Conservation (phyloP, 768 basidiomycete species). For the Leccinum variicolor region DNA sequence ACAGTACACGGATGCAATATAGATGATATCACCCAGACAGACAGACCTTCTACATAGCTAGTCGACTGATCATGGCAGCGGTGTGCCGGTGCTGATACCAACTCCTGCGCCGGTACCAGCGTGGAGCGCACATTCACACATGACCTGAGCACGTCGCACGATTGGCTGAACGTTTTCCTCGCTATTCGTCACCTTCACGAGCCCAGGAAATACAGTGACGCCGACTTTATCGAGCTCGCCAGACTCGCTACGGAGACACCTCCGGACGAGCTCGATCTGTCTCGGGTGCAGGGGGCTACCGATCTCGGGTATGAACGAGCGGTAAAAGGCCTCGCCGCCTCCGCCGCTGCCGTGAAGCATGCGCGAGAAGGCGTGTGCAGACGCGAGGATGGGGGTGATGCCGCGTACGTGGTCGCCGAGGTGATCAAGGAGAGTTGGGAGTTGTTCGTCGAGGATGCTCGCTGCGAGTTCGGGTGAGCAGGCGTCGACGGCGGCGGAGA, state of each 20-base stretch:
- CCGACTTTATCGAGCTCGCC: slow-evolving; percentile 76
- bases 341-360: slow-evolving; percentile 73
- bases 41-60: neutral
- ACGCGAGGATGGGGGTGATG: slow-evolving; percentile 59
- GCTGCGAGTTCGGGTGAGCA: slow-evolving; percentile 70
- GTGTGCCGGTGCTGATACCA: neutral
- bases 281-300: slow-evolving; percentile 69
- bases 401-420: slow-evolving; percentile 43
- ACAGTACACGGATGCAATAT: slow-evolving; percentile 16
- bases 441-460: slow-evolving; percentile 66
- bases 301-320: slow-evolving; percentile 82
- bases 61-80: neutral
- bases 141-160: slow-evolving; percentile 80
- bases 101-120: neutral
- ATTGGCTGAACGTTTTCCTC: slow-evolving; percentile 64
- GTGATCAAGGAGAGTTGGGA: slow-evolving; percentile 58
- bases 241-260: slow-evolving; percentile 73
- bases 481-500: slow-evolving; percentile 78
- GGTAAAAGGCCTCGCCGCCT: slow-evolving; percentile 69
- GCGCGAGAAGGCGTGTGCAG: slow-evolving; percentile 76
- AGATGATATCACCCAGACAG: slow-evolving; percentile 12
- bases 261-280: slow-evolving; percentile 81
- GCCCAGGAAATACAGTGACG: slow-evolving; percentile 82
- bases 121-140: slow-evolving; percentile 76
- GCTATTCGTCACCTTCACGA: slow-evolving; percentile 68